Evolutionary conservation across 257 asterid species (phyloP).

Genomic region (Salvia rosmarinus): DNA sequence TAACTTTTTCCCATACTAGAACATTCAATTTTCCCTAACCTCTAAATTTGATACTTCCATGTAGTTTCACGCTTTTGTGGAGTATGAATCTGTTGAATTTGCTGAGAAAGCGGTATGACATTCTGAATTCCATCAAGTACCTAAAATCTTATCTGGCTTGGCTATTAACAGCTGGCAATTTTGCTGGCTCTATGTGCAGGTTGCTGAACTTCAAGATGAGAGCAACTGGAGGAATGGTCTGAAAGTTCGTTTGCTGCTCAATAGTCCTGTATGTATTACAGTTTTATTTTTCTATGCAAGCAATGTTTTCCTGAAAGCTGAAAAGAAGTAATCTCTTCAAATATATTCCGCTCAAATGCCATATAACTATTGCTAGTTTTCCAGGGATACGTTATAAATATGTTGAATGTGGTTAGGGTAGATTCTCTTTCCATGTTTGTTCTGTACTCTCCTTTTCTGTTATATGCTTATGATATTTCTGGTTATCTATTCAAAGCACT

Average conservation of each 20-base stretch:
- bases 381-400: background rate
- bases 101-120: constrained; percentile 81
- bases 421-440: background rate
- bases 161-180: constrained; percentile 19
- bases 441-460: background rate
- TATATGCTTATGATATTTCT: background rate
- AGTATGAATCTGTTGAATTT: constrained; percentile 74
- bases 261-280: constrained; percentile 53
- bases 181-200: constrained; percentile 46
- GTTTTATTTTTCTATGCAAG: background rate
- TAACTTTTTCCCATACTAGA: background rate
- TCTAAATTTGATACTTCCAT: constrained; percentile 30
- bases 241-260: constrained; percentile 72
- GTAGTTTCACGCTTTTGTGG: constrained; percentile 93
- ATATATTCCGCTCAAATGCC: background rate
- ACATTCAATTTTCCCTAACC: constrained; percentile 18
- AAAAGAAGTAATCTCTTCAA: constrained; percentile 15
- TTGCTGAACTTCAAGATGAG: constrained; percentile 69
- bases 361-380: background rate
- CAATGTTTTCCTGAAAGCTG: constrained; percentile 20
- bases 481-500: background rate
- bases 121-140: constrained; percentile 15
- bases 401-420: background rate
- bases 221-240: constrained; percentile 89
- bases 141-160: background rate